Percentiles rank a stretch among this genome's conserved stretches.
Evolutionary conservation across 2,329 filamentous ascomycete species (phyloP).

Genomic region (Stagonosporopsis chrysanthemi): DNA sequence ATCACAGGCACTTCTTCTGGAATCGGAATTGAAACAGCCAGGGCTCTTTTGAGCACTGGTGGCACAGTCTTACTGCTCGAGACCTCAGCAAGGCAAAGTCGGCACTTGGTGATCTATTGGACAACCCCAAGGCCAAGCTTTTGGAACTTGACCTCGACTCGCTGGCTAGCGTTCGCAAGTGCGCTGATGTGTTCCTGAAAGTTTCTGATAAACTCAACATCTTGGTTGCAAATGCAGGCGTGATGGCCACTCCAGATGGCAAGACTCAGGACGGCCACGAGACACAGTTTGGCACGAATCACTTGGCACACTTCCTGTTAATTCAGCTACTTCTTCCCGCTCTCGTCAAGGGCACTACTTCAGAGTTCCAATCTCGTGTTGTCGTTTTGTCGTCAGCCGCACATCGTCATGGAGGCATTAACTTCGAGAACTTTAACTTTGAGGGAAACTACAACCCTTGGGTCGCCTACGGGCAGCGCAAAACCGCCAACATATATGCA

Average conservation of each 20-base stretch:
- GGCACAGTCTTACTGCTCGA: slow-evolving; percentile 17
- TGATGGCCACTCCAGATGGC: background rate
- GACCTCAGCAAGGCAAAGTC: background rate
- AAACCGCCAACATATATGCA: slow-evolving; percentile 61
- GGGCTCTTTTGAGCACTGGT: slow-evolving; percentile 56
- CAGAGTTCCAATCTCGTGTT: background rate
- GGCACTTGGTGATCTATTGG: background rate
- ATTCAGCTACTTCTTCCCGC: background rate
- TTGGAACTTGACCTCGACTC: background rate
- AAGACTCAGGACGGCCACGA: background rate
- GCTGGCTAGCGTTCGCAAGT: background rate
- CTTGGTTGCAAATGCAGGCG: background rate
- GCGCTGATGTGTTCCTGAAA: background rate
- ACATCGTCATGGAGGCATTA: background rate
- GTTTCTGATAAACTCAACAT: background rate
- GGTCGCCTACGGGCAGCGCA: slow-evolving; percentile 57
- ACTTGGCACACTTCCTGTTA: background rate
- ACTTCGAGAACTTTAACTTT: background rate
- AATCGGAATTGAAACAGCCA: slow-evolving; percentile 37
- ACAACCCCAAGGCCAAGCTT: background rate
- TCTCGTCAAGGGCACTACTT: background rate
- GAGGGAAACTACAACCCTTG: slow-evolving; percentile 21
- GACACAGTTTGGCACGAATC: background rate
- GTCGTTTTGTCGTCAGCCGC: background rate
- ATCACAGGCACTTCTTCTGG: slow-evolving; percentile 40